Base-by-base conservation (phyloP, 2,329 filamentous ascomycete genomes). In the Colletotrichum shisoi region DNA sequence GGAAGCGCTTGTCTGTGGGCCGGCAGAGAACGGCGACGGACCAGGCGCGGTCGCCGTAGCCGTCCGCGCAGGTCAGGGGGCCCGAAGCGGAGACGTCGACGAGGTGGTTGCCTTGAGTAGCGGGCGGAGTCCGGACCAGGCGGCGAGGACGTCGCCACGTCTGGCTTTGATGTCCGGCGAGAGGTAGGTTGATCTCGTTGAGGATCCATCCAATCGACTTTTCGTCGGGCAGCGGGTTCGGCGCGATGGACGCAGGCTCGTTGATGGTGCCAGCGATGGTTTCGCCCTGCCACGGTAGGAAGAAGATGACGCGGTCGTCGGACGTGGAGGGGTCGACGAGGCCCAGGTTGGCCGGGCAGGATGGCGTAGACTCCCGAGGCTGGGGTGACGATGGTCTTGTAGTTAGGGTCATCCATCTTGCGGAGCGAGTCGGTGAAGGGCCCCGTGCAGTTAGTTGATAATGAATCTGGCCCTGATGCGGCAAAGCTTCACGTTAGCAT, bases 31-130 rank as follows among this genome's bases (percentile, higher is more conserved):
- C 87, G 9, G 92, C 93, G 24, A 97, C 93, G 17, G 91, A 90
- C 94, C 94, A 97, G 21, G 94, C 93, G 65, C 94, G 88, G 79
- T 97, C 94, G 71, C 94, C 94, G 76, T 97, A 98, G 63, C 93
- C 93, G 72, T 93, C 93, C 34, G 92, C 92, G 74, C 92, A 94
- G 40, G 93, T 96, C 71, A 96, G 80, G 21, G 96, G 84, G 12
- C 93, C 93, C 7, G 91, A 92, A 2, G 85, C 78, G n/a, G 92
- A 94, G 57, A 92, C 84, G 68, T 92, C 90, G 71, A 96, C 87
- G 49, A 96, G 83, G 76, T 96, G 93, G 77, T 94, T 96, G 63
- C 92, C 75, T 92, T 91, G 67, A 96, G 92, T 17, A 96, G 83
- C 44, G 93, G 93, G 39, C 93, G 87, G 72, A 96, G 94, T 73